Percentiles rank a stretch among this genome's conserved stretches.
Evolutionary conservation across 768 basidiomycete species (phyloP).

Genomic region (Hemileccinum rubropunctum): DNA sequence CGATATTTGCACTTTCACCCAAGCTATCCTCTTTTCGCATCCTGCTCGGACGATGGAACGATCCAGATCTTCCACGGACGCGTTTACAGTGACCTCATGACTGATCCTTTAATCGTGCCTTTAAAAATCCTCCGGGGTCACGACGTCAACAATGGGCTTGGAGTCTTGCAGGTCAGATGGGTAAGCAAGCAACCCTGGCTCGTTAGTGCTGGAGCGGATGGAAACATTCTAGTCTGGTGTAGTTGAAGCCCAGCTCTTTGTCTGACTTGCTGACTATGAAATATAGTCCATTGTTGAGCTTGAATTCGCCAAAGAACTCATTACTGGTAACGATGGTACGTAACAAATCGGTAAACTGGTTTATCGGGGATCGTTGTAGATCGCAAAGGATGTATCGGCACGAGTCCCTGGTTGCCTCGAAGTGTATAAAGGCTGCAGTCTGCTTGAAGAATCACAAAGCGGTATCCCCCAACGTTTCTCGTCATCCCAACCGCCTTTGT

Average conservation of each 20-base stretch:
- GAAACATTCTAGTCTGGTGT: slow-evolving; percentile 85
- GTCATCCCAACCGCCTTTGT: slow-evolving; percentile 7
- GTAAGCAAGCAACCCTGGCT: slow-evolving; percentile 90
- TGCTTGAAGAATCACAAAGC: slow-evolving; percentile 6
- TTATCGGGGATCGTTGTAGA: slow-evolving; percentile 8
- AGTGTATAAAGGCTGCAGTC: slow-evolving; percentile 16
- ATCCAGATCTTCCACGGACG: slow-evolving; percentile 97
- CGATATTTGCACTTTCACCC: slow-evolving; percentile 93
- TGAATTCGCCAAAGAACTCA: slow-evolving; percentile 8
- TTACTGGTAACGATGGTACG: slow-evolving; percentile 9
- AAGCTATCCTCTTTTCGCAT: slow-evolving; percentile 92
- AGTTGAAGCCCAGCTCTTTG: slow-evolving; percentile 45
- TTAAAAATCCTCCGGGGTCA: slow-evolving; percentile 97
- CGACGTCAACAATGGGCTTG: slow-evolving; percentile 77
- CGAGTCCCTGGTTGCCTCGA: slow-evolving; percentile 25
- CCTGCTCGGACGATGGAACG: slow-evolving; percentile 94
- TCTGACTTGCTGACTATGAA: slow-evolving; percentile 27
- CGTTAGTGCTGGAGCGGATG: slow-evolving; percentile 90
- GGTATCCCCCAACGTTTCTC: slow-evolving; percentile 2
- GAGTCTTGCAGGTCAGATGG: slow-evolving; percentile 91
- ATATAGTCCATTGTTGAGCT: slow-evolving; percentile 22
- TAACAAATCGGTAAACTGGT: slow-evolving; percentile 12
- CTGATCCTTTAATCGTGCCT: slow-evolving; percentile 96
- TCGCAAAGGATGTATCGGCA: slow-evolving; percentile 4
- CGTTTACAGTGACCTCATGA: slow-evolving; percentile 93